Base-by-base conservation (phyloP, 2,329 filamentous ascomycete species). In the Calonectria ilicicola region DNA sequence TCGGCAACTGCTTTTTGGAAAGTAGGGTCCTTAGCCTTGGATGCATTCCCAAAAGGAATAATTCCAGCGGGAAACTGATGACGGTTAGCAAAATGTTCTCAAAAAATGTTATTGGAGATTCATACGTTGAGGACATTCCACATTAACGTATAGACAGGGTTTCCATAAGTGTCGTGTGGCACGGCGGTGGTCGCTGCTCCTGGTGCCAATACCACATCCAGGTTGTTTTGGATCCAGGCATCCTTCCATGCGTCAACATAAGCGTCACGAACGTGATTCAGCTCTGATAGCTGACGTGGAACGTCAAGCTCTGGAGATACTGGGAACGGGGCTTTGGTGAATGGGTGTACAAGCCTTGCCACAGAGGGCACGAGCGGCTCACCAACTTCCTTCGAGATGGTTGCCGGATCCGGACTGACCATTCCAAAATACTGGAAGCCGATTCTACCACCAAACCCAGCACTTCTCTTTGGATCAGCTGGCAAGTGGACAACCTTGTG, bases 401-500 rank as follows among this genome's bases (percentile, higher is more conserved):
- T 63, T 1, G 77, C 74, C 0, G 69, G 75, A 6, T 74, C 69
- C 10, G 75, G 74, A 0, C 75, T 75, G 4, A 63, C 44, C 58
- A 78, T 38, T 2, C 44, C 38, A 1, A 78, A 79, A 1, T 76
- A 76, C 12, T 79, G 77, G 15, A 76, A 79, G 1, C 72, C 77
- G 0, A 79, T 75, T 35, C 75, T 72, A 2, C 21, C 74, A 0
- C 76, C 77, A 3, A 67, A 64, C 0, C 75, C 75, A 2, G 77
- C 71, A 1, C 69, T 72, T 0, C 62, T 56, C 17, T 71, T 32
- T 0, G 74, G 70, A 12, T 83, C 76, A 6, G 72, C 62, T 0
- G 79, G 69, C 0, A 89, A 72, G 0, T 75, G 73, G 0, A 89
- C 72, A 0, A 91, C 77, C 0, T 78, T 80, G 73, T 91, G 87